Conservation (phyloP, 257 asterid genomes). For the Pogostemon cablin region DNA sequence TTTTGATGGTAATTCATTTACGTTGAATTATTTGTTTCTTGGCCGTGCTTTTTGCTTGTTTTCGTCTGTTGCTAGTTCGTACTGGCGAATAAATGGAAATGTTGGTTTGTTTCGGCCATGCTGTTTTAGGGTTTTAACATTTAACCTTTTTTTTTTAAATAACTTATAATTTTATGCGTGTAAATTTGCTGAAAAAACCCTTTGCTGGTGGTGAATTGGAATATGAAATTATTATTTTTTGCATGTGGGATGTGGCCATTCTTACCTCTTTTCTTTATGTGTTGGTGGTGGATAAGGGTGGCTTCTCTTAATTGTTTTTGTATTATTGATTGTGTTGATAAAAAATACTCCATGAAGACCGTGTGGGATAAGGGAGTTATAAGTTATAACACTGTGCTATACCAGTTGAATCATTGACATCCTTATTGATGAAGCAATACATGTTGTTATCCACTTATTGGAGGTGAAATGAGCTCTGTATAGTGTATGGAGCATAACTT, state of each 20-base stretch:
- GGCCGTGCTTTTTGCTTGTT: slow-evolving; percentile 29
- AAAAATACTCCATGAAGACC: slow-evolving; percentile 1
- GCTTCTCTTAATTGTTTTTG: background rate
- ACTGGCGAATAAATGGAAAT: slow-evolving; percentile 6
- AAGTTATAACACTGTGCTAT: background rate
- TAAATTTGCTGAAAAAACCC: background rate
- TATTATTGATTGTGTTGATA: slow-evolving; percentile 12
- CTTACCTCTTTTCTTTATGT: background rate
- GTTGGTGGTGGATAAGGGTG: background rate
- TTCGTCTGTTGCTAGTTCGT: background rate
- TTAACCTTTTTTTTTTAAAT: background rate
- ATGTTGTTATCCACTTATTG: background rate
- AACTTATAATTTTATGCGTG: background rate
- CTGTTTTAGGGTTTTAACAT: slow-evolving; percentile 29
- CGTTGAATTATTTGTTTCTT: background rate
- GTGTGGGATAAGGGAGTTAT: background rate
- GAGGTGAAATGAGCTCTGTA: background rate
- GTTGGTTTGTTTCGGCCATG: background rate
- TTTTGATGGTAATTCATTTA: slow-evolving; percentile 42
- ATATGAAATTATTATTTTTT: background rate
- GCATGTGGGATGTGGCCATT: background rate
- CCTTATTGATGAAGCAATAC: background rate
- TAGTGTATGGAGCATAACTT: slow-evolving; percentile 1
- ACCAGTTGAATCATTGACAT: background rate
- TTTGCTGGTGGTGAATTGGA: background rate